Percentiles rank a stretch among this genome's conserved stretches.
Conservation (phyloP, 2,329 filamentous ascomycete species). For the Atkinsonella texensis region DNA sequence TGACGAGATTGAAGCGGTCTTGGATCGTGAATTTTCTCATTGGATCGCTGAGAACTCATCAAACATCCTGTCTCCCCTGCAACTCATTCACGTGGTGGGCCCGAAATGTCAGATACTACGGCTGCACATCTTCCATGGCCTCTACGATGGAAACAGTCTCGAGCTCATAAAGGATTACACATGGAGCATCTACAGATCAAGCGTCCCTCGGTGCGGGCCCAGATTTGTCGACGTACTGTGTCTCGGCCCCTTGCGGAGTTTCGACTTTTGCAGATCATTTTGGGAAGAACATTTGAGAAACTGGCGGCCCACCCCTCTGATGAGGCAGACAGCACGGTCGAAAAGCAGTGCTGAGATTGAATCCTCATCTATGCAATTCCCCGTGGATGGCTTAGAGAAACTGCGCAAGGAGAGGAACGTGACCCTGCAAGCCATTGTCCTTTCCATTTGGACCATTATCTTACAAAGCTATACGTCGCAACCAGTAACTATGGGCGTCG, state of each 20-base stretch:
- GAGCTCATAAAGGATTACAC: conserved; percentile 52
- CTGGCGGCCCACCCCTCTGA: conserved; percentile 11
- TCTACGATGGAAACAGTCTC: conserved; percentile 80
- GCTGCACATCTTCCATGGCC: conserved; percentile 56
- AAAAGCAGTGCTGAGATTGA: conserved; percentile 7
- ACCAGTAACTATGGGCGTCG: conserved; percentile 52
- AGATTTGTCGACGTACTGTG: conserved; percentile 55
- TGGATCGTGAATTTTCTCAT: conserved; percentile 23
- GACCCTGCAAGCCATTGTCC: conserved; percentile 67
- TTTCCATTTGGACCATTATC: conserved; percentile 60
- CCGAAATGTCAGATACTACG: conserved; percentile 2
- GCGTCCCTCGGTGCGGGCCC: conserved; percentile 25
- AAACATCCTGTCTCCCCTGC: conserved; percentile 38
- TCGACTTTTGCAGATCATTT: conserved; percentile 38
- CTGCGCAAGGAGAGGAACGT: conserved; percentile 50
- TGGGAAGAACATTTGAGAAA: conserved; percentile 49
- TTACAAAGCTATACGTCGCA: conserved; percentile 39
- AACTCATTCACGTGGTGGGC: conserved; percentile 30
- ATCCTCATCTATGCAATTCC: conserved; percentile 15
- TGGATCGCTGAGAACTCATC: conserved; percentile 45
- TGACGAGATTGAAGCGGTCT: conserved; percentile 18
- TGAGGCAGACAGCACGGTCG: not conserved
- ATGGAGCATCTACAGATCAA: conserved; percentile 11
- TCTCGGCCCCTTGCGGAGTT: conserved; percentile 51
- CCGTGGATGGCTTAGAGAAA: conserved; percentile 33